Evolutionary conservation across 331 rosid species (phyloP).

Genomic region (Rhamnella rubrinervis): DNA sequence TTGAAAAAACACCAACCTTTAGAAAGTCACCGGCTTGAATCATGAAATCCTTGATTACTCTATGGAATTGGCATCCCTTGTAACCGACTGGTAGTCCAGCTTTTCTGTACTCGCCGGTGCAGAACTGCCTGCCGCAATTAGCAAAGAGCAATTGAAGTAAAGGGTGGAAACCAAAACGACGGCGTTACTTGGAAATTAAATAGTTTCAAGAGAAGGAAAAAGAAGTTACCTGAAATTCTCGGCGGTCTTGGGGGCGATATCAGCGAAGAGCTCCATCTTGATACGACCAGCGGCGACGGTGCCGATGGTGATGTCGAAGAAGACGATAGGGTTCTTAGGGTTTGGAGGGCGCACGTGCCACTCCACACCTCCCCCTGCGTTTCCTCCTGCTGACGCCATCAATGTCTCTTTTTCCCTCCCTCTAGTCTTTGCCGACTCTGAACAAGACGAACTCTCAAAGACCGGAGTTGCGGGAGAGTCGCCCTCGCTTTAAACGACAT

Average conservation of each 20-base stretch:
- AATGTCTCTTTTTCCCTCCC: background rate
- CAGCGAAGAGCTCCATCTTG: conserved; percentile 99
- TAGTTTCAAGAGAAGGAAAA: background rate
- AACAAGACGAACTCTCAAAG: background rate
- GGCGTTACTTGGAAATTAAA: background rate
- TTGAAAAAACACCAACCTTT: conserved; percentile 45
- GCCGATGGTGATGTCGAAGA: conserved; percentile 97
- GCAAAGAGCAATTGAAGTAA: too few species aligned
- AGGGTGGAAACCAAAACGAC: too few species aligned
- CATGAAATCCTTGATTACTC: conserved; percentile 98
- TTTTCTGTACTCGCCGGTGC: conserved; percentile 97
- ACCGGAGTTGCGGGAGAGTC: background rate
- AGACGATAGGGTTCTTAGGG: conserved; percentile 95
- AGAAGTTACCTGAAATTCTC: conserved; percentile 72
- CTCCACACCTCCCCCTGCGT: conserved; percentile 56
- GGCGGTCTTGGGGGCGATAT: conserved; percentile 83
- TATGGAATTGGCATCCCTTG: conserved; percentile 93
- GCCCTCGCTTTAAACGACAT: too few species aligned
- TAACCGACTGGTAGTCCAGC: conserved; percentile 92
- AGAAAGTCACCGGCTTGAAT: conserved; percentile 94
- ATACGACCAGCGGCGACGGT: conserved; percentile 92
- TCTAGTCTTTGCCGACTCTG: background rate
- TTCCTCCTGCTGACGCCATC: conserved; percentile 59
- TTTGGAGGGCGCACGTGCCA: conserved; percentile 98
- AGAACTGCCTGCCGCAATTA: conserved; percentile 64